phyloP scores from a whole-genome alignment of 2,329 filamentous ascomycete genomes.

The Colletotrichum orbiculare region DNA sequence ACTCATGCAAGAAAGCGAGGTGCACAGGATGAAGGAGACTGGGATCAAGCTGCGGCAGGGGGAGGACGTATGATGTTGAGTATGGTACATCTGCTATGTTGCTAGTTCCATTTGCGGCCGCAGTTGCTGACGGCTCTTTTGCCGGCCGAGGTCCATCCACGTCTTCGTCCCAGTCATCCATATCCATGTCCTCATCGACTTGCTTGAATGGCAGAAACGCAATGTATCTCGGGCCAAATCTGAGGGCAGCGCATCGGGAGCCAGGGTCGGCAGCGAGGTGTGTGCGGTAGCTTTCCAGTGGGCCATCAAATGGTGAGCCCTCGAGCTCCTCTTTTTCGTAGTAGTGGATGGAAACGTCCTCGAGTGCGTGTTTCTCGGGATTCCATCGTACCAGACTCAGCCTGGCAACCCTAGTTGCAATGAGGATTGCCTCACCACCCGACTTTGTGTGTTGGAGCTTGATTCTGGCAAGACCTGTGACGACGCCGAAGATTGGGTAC shows the following conservation, averaged over 20 bases:
- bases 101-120: conserved; percentile 49
- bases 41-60: conserved; percentile 88
- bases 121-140: conserved; percentile 51
- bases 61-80: conserved; percentile 90
- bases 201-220: conserved; percentile 95
- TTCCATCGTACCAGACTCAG: conserved; percentile 96
- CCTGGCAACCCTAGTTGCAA: conserved; percentile 92
- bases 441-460: conserved; percentile 78
- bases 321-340: conserved; percentile 95
- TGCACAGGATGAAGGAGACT: conserved; percentile 89
- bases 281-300: conserved; percentile 80
- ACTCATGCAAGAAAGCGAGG: conserved; percentile 94
- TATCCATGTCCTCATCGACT: conserved; percentile 85
- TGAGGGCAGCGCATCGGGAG: conserved; percentile 92
- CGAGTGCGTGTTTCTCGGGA: conserved; percentile 79
- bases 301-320: conserved; percentile 83
- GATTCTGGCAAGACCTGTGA: conserved; percentile 84
- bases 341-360: conserved; percentile 95
- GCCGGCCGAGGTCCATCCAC: conserved; percentile 74
- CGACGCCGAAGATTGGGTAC: conserved; percentile 83
- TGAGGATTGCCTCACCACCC: conserved; percentile 83
- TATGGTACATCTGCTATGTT: conserved; percentile 74
- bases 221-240: conserved; percentile 88
- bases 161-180: conserved; percentile 90
- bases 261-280: conserved; percentile 89